Conservation (phyloP, 495 filamentous ascomycete genomes). For the Niebla homalea region DNA sequence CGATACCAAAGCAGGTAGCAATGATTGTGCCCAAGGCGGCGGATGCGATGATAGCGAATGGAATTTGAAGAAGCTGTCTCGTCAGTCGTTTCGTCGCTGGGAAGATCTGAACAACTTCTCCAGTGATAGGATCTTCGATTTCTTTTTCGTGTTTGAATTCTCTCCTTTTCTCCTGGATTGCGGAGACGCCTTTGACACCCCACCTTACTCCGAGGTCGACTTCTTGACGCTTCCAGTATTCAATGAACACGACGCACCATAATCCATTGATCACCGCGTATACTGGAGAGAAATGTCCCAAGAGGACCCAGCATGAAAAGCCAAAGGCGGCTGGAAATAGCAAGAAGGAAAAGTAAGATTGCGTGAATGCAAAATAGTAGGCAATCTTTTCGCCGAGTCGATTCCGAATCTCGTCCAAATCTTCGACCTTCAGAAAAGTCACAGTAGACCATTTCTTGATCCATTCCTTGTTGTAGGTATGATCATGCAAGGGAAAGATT, state of each 20-base stretch:
- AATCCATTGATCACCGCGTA: conserved; percentile 73
- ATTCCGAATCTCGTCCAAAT: conserved; percentile 74
- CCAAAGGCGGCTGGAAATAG: conserved; percentile 77
- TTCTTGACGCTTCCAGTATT: conserved; percentile 95
- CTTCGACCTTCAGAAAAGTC: conserved; percentile 62
- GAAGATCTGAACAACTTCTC: conserved; percentile 67
- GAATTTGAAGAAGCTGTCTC: conserved; percentile 73
- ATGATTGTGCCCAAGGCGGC: conserved; percentile 67
- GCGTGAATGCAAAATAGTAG: conserved; percentile 93
- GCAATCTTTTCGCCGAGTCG: conserved; percentile 86
- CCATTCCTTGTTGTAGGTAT: conserved; percentile 77
- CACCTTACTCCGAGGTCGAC: conserved; percentile 80
- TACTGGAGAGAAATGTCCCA: conserved; percentile 71
- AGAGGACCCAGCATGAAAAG: conserved; percentile 62
- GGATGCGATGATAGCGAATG: conserved; percentile 67
- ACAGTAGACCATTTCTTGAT: conserved; percentile 77
- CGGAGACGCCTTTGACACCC: conserved; percentile 79
- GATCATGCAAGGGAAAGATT: conserved; percentile 82
- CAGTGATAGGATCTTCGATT: conserved; percentile 66
- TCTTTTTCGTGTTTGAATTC: conserved; percentile 70
- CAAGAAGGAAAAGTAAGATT: conserved; percentile 81
- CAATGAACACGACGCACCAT: conserved; percentile 84
- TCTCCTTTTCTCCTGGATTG: conserved; percentile 60
- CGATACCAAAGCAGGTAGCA: conserved; percentile 78
- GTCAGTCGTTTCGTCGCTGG: conserved; percentile 62